Evolutionary conservation across 1,284 basidiomycete species (phyloP).

Genomic region (Marasmius tenuissimus): DNA sequence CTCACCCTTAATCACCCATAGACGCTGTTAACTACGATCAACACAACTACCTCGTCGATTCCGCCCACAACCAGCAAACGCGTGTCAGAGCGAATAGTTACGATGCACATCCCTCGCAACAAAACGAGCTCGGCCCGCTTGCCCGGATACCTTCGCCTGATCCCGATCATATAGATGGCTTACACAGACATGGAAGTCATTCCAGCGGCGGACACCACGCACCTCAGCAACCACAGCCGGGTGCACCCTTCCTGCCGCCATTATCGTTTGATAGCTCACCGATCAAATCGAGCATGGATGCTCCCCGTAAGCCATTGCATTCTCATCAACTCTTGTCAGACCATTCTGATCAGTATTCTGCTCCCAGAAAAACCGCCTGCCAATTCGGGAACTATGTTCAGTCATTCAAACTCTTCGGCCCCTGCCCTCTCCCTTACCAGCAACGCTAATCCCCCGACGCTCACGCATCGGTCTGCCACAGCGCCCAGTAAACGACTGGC

Average conservation of each 20-base stretch:
- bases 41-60: slow-evolving; percentile 46
- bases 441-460: slow-evolving; percentile 42
- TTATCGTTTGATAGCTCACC: slow-evolving; percentile 55
- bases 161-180: slow-evolving; percentile 84
- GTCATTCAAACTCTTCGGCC: slow-evolving; percentile 84
- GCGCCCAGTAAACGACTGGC: slow-evolving; percentile 72
- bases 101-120: slow-evolving; percentile 54
- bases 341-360: slow-evolving; percentile 19
- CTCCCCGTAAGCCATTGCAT: slow-evolving; percentile 22
- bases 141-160: slow-evolving; percentile 78
- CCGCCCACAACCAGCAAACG: slow-evolving; percentile 26
- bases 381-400: slow-evolving; percentile 48
- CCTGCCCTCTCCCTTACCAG: slow-evolving; percentile 72
- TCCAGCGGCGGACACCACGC: slow-evolving; percentile 36
- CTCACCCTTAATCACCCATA: slow-evolving; percentile 30
- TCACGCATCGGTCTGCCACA: slow-evolving; percentile 64
- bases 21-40: slow-evolving; percentile 68
- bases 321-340: slow-evolving; percentile 7
- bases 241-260: slow-evolving; percentile 51
- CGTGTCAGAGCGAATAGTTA: slow-evolving; percentile 80
- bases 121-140: slow-evolving; percentile 65
- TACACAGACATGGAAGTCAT: slow-evolving; percentile 64
- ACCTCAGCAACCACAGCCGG: slow-evolving; percentile 16
- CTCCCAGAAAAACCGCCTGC: slow-evolving; percentile 11
- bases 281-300: slow-evolving; percentile 15